Evolutionary conservation across 2,329 filamentous ascomycete genomes (phyloP), one percentile per base, ranked within the genome.

Genomic region (Botrytis aclada): DNA sequence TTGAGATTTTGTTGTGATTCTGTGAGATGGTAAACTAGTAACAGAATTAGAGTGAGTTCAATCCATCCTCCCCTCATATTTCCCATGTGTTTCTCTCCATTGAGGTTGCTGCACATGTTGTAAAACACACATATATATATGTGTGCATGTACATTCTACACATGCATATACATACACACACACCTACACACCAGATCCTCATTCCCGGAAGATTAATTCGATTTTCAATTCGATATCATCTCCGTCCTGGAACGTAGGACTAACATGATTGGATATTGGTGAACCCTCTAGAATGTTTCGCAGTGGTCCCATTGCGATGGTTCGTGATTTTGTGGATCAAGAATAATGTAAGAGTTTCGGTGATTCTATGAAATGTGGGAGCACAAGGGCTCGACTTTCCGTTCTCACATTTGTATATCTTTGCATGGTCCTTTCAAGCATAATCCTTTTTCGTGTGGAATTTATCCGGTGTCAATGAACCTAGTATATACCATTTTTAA

Each of bases 281-380:
- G 64, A 67, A 41, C 34, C 32, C 64, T 67, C 47, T 67, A 67
- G 64, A 67, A 67, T 67, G 64, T 67, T 67, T 67, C 64, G 64
- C 47, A 22, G 18, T 56, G 64, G 54, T 67, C 64, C 64, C 64
- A 54, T 66, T 25, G 45, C 45, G 37, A 16, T 67, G 64, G 64
- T 67, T 67, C 64, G 37, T 67, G 10, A 54, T 29, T 54, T 67
- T 56, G 64, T 67, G 64, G 64, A 66, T 54, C 32, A 45, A 66
- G 43, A 29, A 39, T 22, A 54, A 66, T 29, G 37, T 39, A 7
- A 47, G 16, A 66, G 32, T 37, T 51, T 32, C n/a, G 47, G 47
- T 14, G 12, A n/a, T 54, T 54, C 47, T 34, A 14, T 18, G 12
- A 22, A 51, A 34, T 66, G 45, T 66, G 45, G 32, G 45, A 66